Base-by-base conservation (phyloP, 257 asterid genomes). In the Ehretia macrophylla region DNA sequence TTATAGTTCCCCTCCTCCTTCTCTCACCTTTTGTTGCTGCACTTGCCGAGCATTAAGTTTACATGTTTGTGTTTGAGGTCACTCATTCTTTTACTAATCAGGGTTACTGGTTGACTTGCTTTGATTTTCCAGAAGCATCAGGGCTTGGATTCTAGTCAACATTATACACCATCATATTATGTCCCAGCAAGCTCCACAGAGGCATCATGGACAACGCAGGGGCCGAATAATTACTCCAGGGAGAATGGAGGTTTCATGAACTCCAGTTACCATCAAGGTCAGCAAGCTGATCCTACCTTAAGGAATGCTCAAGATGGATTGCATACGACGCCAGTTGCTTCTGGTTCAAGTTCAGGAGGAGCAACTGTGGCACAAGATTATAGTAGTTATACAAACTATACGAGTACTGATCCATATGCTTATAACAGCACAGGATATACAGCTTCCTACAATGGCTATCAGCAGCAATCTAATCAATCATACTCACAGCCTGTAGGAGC, bases 401-500 rank as follows among this genome's bases (percentile, higher is more conserved):
- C 35, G 6, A 84, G 69, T 62, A 64, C 84, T 47, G 90, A 88
- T 78, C 86, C 95, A 22, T 82, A 88, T 66, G 93, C 87, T 52
- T 84, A 86, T 75, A 79, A 71, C 71, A 80, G 72, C 81, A 65
- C 97, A 37, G 80, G 72, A 58, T 80, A 85, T 70, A 77, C 90
- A 51, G 75, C 84, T 69, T 82, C 87, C 81, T 93, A 85, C 73
- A 82, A 60, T 82, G 93, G 78, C 68, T 76, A 76, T 72, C 94
- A 75, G 61, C 84, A 82, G 75, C 94, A 75, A 66, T 45, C 91
- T 47, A 82, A 71, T 81, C 57, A 80, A 75, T 68, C 95, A 53
- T 85, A 82, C 67, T 71, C 89, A 54, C 89, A 79, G 58, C 88
- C 85, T 18, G 68, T 79, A 61, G 94, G 85, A 81, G 92, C 94